Evolutionary conservation across 2,329 filamentous ascomycete species (phyloP), one percentile per base, ranked within the genome.

Genomic region (Plectosphaerella cucumerina): DNA sequence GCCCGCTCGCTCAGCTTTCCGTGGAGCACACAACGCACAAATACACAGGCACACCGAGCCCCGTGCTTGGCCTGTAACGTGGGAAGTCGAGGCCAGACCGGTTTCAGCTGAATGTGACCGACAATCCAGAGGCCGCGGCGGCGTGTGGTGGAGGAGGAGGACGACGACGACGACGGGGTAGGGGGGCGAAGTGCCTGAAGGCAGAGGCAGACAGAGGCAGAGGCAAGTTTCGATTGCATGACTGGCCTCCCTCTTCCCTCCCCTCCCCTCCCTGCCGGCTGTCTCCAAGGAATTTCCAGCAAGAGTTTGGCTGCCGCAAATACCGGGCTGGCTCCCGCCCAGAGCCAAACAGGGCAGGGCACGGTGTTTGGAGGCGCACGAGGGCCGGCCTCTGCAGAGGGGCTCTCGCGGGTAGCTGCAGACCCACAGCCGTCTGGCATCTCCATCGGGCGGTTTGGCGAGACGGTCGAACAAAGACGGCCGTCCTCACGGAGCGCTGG

Each of bases 391-490:
- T 44, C 45, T n/a, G 49, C 23, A 50, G 49, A 47, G 47, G 46
- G 50, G 22, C 41, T 17, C 59, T 63, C 56, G 55, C 71, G 75
- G 75, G 61, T 68, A 64, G 68, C 70, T 74, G 74, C 75, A 78
- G 68, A 64, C 71, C 62, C 21, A 18, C 65, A 70, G 70, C 70
- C 69, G 71, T 63, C 68, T 48, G 44, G 55, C 50, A 50, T 49
- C 43, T 53, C 39, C 50, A 39, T 45, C 47, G 48, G 45, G 45
- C 47, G 35, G 21, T 49, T 51, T 46, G 59, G 57, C 61, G 64
- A 67, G 62, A 58, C 61, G 59, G 61, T 54, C 61, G 64, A 72
- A 77, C 73, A 77, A 77, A 77, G 74, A 71, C 68, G 66, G 55
- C 55, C 59, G 57, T 59, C 55, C 56, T 59, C 58, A 58, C 55